Percentiles rank a stretch among this genome's conserved stretches.
Conservation (phyloP, 1,139 yeast species). For the Debaryomyces nepalensis region DNA sequence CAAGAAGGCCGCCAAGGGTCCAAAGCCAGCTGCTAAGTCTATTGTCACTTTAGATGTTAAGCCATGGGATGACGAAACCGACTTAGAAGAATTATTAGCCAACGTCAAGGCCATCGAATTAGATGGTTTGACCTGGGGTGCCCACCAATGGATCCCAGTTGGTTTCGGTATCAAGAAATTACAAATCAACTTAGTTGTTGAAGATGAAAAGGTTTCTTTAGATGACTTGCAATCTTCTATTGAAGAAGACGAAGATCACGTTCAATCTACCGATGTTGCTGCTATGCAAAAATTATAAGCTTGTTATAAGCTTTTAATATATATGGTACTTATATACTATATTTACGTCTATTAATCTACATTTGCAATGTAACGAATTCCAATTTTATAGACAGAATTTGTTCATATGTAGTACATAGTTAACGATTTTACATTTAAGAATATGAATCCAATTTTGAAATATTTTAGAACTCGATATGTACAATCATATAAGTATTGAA, state of each 20-base stretch:
- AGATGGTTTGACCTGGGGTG: conserved; percentile 99
- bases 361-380: conserved; percentile 7
- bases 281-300: conserved; percentile 96
- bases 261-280: conserved; percentile 97
- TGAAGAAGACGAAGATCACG: conserved; percentile 98
- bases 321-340: conserved; percentile 6
- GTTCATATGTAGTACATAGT: conserved; percentile 1
- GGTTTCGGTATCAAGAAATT: conserved; percentile 99
- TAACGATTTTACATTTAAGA: background rate
- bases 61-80: conserved; percentile 99
- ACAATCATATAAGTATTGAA: too few relatives aligned
- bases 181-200: conserved; percentile 97
- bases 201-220: conserved; percentile 93
- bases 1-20: conserved; percentile 95
- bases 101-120: conserved; percentile 80
- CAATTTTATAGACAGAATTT: background rate
- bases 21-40: conserved; percentile 98
- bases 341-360: conserved; percentile 10
- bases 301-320: conserved; percentile 7
- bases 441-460: background rate
- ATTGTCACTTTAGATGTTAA: conserved; percentile 95
- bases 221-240: conserved; percentile 84
- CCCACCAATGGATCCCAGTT: conserved; percentile 91
- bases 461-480: too few relatives aligned
- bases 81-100: conserved; percentile 84